Conservation (phyloP, 306 rosid genomes). For the Pyrus bretschneideri region DNA sequence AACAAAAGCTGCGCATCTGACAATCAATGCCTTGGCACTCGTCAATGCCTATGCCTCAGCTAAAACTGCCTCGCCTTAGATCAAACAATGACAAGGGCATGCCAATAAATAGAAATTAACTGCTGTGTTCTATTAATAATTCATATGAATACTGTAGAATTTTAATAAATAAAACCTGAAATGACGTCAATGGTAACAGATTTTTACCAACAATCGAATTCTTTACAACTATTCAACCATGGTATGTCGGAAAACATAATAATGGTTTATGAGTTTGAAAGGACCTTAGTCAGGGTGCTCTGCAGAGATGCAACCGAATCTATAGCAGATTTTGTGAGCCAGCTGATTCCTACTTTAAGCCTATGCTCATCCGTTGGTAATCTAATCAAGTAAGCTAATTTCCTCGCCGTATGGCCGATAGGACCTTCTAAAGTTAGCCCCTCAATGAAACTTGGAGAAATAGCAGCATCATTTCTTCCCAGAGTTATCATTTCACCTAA, state of each 20-base stretch:
- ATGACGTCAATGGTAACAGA: too few relatives aligned
- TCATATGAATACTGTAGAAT: too few relatives aligned
- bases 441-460: slow-evolving; percentile 86
- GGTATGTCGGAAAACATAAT: neutral
- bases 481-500: slow-evolving; percentile 94
- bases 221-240: neutral
- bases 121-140: neutral
- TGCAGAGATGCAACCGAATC: slow-evolving; percentile 70
- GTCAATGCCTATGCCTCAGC: neutral
- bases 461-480: slow-evolving; percentile 85
- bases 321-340: slow-evolving; percentile 80
- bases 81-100: neutral
- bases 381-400: slow-evolving; percentile 87
- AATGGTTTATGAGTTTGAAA: slow-evolving; percentile 39
- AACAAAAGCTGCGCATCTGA: neutral
- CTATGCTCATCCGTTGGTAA: slow-evolving; percentile 87
- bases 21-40: neutral
- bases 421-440: slow-evolving; percentile 90
- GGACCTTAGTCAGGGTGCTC: slow-evolving; percentile 54
- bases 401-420: slow-evolving; percentile 86
- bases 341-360: slow-evolving; percentile 91
- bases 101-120: too few relatives aligned
- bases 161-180: too few relatives aligned
- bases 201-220: neutral
- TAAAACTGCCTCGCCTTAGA: neutral